phyloP scores from a whole-genome alignment of 225 moss, liverwort and hornwort genomes.

The Straminergon stramineum region DNA sequence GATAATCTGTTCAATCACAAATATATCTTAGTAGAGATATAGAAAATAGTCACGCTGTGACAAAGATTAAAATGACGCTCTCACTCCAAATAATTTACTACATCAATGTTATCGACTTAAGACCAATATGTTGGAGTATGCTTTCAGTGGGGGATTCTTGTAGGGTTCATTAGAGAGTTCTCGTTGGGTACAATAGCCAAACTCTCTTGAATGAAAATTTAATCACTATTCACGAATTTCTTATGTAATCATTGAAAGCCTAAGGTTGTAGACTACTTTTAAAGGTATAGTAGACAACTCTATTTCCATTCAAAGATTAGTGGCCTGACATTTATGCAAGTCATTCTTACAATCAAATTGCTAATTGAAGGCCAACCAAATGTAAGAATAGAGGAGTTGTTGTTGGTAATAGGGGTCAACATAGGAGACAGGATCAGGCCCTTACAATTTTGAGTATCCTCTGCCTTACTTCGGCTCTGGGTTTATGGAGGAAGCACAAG shows the following conservation, averaged over 20 bases:
- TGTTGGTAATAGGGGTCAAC: neutral
- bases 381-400: neutral
- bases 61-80: neutral
- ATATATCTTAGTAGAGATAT: neutral
- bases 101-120: neutral
- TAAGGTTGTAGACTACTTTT: neutral
- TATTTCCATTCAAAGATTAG: neutral
- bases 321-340: neutral
- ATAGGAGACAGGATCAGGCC: neutral
- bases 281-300: neutral
- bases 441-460: neutral
- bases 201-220: neutral
- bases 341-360: neutral
- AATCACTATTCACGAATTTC: neutral
- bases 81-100: neutral
- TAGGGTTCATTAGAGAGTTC: neutral
- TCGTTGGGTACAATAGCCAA: neutral
- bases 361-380: neutral
- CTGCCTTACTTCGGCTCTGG: neutral
- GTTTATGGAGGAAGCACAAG: neutral
- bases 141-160: neutral
- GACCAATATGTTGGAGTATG: neutral
- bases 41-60: neutral
- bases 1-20: conserved; percentile 46
- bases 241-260: neutral